Conservation (phyloP, 2,329 filamentous ascomycete species). For the Stenocarpella maydis region DNA sequence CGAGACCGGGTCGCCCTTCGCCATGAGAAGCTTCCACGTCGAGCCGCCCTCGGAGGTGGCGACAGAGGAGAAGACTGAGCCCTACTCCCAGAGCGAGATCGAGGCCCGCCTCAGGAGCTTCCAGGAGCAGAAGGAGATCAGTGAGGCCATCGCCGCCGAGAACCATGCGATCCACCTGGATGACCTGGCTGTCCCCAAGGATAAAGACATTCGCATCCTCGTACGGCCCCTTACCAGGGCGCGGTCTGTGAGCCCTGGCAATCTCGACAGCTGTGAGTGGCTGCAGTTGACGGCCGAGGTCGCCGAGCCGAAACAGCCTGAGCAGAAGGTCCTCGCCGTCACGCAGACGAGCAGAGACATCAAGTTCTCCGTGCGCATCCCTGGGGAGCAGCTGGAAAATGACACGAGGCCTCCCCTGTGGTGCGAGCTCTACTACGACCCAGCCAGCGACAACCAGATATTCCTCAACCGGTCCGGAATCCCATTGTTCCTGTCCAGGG, state of each 20-base stretch:
- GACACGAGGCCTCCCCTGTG: conserved; percentile 59
- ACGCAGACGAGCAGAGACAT: conserved; percentile 68
- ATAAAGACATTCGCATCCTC: conserved; percentile 65
- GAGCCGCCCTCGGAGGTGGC: conserved; percentile 36
- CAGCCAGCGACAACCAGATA: conserved; percentile 65
- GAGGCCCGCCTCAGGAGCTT: conserved; percentile 57
- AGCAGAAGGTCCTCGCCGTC: conserved; percentile 66
- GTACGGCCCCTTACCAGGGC: conserved; percentile 62
- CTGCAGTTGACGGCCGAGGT: conserved; percentile 63
- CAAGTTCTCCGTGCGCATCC: conserved; percentile 66
- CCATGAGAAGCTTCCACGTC: conserved; percentile 57
- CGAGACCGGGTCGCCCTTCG: conserved; percentile 35
- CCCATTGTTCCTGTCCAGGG: conserved; percentile 58
- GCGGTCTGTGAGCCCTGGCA: conserved; percentile 64
- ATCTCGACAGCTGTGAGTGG: conserved; percentile 63
- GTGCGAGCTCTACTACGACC: conserved; percentile 69
- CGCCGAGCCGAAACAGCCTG: conserved; percentile 58
- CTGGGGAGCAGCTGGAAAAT: conserved; percentile 54
- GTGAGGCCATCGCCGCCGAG: conserved; percentile 42
- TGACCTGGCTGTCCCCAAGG: conserved; percentile 51
- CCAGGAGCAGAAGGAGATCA: conserved; percentile 53
- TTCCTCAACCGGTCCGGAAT: conserved; percentile 63
- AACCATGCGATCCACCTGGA: conserved; percentile 61
- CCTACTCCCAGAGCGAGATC: conserved; percentile 65
- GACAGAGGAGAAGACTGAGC: conserved; percentile 63